Evolutionary conservation across 495 filamentous ascomycete species (phyloP).

Genomic region (Ascobolus immersus): DNA sequence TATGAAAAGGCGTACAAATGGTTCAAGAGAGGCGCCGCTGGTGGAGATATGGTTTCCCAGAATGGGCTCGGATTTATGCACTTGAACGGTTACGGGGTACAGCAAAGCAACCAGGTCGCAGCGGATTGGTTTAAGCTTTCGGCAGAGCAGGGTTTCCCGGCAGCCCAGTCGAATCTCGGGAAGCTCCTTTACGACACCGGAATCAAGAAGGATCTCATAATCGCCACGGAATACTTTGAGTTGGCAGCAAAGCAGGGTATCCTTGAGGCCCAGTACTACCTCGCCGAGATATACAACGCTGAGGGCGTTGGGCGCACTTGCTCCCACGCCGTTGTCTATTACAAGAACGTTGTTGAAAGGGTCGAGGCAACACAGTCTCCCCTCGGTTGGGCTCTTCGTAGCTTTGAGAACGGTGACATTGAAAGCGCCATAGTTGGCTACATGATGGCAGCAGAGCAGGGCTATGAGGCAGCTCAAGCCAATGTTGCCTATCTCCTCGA

Average conservation of each 20-base stretch:
- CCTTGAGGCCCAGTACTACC: constrained; percentile 85
- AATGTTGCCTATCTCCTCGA: constrained; percentile 89
- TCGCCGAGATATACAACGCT: constrained; percentile 67
- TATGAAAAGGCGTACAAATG: constrained; percentile 50
- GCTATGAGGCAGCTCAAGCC: constrained; percentile 74
- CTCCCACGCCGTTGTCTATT: constrained; percentile 55
- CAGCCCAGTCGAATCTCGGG: constrained; percentile 63
- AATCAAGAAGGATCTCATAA: constrained; percentile 34
- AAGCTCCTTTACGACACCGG: constrained; percentile 79
- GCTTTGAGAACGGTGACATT: constrained; percentile 60
- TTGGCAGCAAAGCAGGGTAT: constrained; percentile 78
- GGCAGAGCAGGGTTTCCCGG: constrained; percentile 58
- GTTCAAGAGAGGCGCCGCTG: constrained; percentile 60
- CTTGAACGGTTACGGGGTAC: constrained; percentile 58
- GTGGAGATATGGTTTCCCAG: constrained; percentile 65
- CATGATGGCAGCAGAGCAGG: constrained; percentile 87
- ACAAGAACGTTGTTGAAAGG: constrained; percentile 83
- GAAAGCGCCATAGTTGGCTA: constrained; percentile 64
- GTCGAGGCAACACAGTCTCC: constrained; percentile 65
- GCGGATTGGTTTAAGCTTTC: constrained; percentile 59
- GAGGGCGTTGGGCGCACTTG: constrained; percentile 67
- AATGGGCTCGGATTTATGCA: constrained; percentile 70
- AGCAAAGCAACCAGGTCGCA: constrained; percentile 45
- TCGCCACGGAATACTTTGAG: constrained; percentile 70
- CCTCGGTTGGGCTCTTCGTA: constrained; percentile 62